Evolutionary conservation across 2,329 filamentous ascomycete genomes (phyloP).

Genomic region (Arthrinium puccinioides): DNA sequence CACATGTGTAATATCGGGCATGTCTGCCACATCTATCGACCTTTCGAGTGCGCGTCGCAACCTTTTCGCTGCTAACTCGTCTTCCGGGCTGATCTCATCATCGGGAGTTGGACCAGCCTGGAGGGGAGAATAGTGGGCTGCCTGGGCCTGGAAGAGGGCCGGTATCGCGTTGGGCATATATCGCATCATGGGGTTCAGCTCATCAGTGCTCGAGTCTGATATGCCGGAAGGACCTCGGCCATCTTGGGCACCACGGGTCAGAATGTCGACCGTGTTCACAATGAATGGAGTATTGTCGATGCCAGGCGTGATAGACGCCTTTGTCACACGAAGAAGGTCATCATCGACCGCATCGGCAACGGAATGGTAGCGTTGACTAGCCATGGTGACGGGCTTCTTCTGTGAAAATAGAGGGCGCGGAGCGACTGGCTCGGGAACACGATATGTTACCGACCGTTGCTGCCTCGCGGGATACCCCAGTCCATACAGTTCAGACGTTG

Average conservation of each 20-base stretch:
- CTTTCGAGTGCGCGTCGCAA: neutral
- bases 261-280: constrained; percentile 79
- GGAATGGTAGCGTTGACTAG: constrained; percentile 15
- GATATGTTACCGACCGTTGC: constrained; percentile 15
- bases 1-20: neutral
- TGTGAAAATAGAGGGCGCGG: constrained; percentile 27
- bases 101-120: neutral
- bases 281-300: constrained; percentile 84
- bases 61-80: constrained; percentile 3
- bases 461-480: constrained; percentile 31
- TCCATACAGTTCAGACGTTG: constrained; percentile 35
- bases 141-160: constrained; percentile 9
- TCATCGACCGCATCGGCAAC: constrained; percentile 37
- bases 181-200: constrained; percentile 10
- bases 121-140: neutral
- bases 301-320: constrained; percentile 59
- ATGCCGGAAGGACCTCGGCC: constrained; percentile 25
- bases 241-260: constrained; percentile 70
- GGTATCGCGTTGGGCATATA: constrained; percentile 13
- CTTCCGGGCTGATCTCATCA: constrained; percentile 1
- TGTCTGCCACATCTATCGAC: no score
- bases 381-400: constrained; percentile 29
- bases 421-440: constrained; percentile 13
- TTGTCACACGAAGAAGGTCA: constrained; percentile 38
- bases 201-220: constrained; percentile 11